Conservation (phyloP, 2,329 filamentous ascomycete genomes). For the Cordyceps cicadae region DNA sequence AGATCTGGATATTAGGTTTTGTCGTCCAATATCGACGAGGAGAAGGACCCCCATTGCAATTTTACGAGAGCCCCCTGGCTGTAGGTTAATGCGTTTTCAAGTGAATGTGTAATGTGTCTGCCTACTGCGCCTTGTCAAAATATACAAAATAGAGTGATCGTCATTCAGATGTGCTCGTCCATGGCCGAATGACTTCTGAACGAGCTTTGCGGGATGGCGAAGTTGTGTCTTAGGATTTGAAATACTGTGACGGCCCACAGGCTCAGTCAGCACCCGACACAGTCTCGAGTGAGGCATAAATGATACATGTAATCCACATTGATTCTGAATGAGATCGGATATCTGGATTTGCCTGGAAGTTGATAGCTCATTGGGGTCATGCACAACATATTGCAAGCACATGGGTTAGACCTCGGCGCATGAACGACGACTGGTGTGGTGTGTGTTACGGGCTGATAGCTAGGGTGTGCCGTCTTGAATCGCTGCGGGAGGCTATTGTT, state of each 20-base stretch:
- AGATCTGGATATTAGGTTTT: too few relatives aligned
- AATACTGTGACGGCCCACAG: not conserved
- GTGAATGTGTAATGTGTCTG: too few relatives aligned
- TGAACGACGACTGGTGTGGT: not conserved
- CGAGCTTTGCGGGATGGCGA: too few relatives aligned
- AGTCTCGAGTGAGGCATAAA: not conserved
- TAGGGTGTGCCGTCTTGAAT: not conserved
- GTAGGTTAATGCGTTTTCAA: too few relatives aligned
- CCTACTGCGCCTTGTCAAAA: too few relatives aligned
- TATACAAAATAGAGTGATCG: too few relatives aligned
- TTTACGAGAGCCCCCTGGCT: too few relatives aligned
- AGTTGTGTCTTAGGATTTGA: too few relatives aligned
- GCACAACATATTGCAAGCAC: not conserved
- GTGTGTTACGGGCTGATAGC: slow-evolving; percentile 7
- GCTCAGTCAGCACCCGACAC: not conserved
- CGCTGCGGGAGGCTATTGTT: not conserved
- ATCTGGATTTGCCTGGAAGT: not conserved
- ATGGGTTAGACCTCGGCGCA: not conserved
- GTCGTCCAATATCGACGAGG: too few relatives aligned
- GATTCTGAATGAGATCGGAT: not conserved
- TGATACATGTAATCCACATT: not conserved
- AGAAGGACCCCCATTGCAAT: too few relatives aligned
- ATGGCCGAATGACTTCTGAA: too few relatives aligned
- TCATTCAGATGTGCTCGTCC: too few relatives aligned
- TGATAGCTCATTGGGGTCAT: not conserved